These are phyloP conservation scores for Colletotrichum incanum DNA, from an alignment of 2,329 filamentous ascomycete genomes.

Conservation along the genomic window DNA sequence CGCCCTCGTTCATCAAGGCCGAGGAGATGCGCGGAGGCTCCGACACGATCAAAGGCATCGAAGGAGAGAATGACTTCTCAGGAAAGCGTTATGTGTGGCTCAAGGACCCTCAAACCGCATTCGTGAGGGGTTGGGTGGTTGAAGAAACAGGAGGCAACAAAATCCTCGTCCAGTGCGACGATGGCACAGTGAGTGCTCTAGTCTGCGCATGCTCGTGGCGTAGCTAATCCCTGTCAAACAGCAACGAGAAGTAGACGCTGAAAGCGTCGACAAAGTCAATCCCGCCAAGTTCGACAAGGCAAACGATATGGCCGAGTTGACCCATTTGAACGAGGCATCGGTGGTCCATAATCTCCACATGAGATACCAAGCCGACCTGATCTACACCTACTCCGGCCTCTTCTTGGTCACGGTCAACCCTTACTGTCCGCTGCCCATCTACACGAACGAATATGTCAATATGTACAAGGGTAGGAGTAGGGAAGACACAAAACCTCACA, in stretches of 20 bases:
- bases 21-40: conserved; percentile 78
- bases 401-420: conserved; percentile 98
- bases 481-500: conserved; percentile 97
- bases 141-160: conserved; percentile 81
- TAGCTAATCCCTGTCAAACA: conserved; percentile 55
- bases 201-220: neutral
- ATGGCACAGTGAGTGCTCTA: conserved; percentile 80
- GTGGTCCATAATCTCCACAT: conserved; percentile 97
- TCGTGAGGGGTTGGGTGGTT: conserved; percentile 92
- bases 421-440: conserved; percentile 94
- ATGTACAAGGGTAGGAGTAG: conserved; percentile 95
- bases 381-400: conserved; percentile 97
- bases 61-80: conserved; percentile 98
- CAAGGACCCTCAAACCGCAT: conserved; percentile 87
- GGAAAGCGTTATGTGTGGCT: conserved; percentile 99
- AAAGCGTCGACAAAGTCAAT: conserved; percentile 98
- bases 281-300: conserved; percentile 99
- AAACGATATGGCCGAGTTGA: conserved; percentile 98
- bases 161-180: conserved; percentile 91
- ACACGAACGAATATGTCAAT: conserved; percentile 96
- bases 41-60: conserved; percentile 79
- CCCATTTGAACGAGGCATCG: conserved; percentile 96
- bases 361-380: conserved; percentile 95
- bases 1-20: conserved; percentile 94
- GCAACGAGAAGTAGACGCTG: conserved; percentile 89